These are phyloP conservation scores for Euphorbia lathyris DNA, from an alignment of 345 rosid genomes.

Conservation along the genomic window DNA sequence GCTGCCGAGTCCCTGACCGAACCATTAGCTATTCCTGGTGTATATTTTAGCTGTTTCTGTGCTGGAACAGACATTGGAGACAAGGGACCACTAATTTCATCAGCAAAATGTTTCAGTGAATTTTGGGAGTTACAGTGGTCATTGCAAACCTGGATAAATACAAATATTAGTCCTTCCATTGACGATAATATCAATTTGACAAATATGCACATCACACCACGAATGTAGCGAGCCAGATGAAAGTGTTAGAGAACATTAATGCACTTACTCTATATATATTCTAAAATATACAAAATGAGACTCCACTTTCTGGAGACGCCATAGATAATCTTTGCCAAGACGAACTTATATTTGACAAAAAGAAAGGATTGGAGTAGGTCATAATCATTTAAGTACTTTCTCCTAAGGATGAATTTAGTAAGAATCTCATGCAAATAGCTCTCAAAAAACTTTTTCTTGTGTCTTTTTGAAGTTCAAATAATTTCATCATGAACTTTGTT, in stretches of 20 bases:
- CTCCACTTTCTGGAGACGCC: neutral
- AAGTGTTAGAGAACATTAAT: neutral
- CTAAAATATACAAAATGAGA: neutral
- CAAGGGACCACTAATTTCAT: slow-evolving; percentile 53
- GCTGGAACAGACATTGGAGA: slow-evolving; percentile 81
- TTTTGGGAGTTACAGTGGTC: slow-evolving; percentile 58
- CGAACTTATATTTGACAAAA: no score
- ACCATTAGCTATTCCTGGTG: slow-evolving; percentile 82
- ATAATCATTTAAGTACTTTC: no score
- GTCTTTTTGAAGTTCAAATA: neutral
- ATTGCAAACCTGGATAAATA: slow-evolving; percentile 24
- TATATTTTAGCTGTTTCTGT: slow-evolving; percentile 87
- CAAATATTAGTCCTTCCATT: neutral
- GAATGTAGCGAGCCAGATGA: neutral
- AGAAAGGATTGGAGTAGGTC: no score
- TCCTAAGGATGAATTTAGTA: no score
- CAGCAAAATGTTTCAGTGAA: slow-evolving; percentile 57
- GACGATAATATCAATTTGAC: neutral
- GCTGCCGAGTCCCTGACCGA: slow-evolving; percentile 54
- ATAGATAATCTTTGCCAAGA: no score
- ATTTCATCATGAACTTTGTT: neutral
- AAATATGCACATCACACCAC: neutral
- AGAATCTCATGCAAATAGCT: no score
- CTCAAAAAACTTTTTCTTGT: no score
- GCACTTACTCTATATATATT: neutral